A percentile compares a stretch with the other conserved stretches of the same genome.
These are phyloP conservation scores for Crithidia acanthocephali DNA, from an alignment of 208 protist species.

Conservation along the genomic window DNA sequence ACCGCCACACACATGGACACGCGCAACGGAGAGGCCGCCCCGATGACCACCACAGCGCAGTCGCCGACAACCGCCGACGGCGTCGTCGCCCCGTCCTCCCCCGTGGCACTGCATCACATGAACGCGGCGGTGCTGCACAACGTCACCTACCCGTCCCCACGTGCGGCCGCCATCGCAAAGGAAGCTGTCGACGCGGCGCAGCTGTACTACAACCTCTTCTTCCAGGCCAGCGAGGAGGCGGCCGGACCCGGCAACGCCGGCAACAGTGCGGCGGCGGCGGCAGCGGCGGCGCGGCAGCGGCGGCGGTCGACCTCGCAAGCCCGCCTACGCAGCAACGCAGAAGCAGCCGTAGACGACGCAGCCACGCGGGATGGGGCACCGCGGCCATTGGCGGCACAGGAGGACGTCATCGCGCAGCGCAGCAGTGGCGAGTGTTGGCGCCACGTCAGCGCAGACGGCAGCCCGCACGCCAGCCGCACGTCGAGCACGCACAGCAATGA, in stretches of 20 bases:
- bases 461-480: conserved; percentile 1
- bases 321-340: not conserved
- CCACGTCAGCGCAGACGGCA: not conserved
- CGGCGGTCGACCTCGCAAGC: not conserved
- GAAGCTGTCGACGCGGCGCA: conserved; percentile 46
- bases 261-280: not conserved
- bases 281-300: not conserved
- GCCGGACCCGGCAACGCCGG: not conserved
- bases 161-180: conserved; percentile 24
- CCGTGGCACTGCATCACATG: conserved; percentile 18
- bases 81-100: not conserved
- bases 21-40: not conserved
- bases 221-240: conserved; percentile 19
- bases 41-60: not conserved
- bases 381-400: not conserved
- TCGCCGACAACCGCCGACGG: not conserved
- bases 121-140: conserved; percentile 34
- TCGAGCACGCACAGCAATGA: conserved; percentile 17
- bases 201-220: conserved; percentile 54
- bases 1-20: too few species aligned
- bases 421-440: not conserved
- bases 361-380: too few species aligned
- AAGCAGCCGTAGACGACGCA: not conserved
- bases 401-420: not conserved
- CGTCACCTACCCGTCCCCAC: conserved; percentile 35